Evolutionary conservation across 2,329 filamentous ascomycete species (phyloP), one percentile per base, ranked within the genome.

Genomic region (Neoarthrinium moseri): DNA sequence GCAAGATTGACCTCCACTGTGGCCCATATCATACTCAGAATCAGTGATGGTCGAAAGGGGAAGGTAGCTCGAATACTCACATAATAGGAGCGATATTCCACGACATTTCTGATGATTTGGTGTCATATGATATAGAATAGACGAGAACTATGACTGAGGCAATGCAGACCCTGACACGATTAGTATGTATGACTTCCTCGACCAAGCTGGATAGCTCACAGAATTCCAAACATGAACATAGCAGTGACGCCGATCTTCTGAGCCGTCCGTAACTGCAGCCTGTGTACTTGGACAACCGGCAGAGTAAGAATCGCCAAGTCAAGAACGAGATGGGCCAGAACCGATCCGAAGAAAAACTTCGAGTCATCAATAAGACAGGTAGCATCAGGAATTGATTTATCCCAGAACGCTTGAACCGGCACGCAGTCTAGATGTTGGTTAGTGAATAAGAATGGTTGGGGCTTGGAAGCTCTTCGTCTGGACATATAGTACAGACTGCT

Each of bases 331-430:
- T 68, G 65, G 2, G 57, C 56, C 10, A 64, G 29, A 2, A 61
- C 57, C 1, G 61, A 63, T 12, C 61, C 59, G 32, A 66, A 60
- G 48, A 65, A 65, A 21, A 63, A 66, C 0, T 57, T 58, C 12
- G 54, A 52, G 44, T 59, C 60, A 30, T 60, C 50, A 13, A 67
- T 61, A 4, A 49, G 54, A 48, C 66, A 69, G 11, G 53, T 48
- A 1, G 51, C 53, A 3, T 52, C 55, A 3, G 44, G 13, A 22
- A 65, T 53, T 3, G 51, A 46, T 8, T 54, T 53, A 17, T 62
- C 53, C 66, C 64, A 69, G 22, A 64, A 61, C 3, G 55, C 59
- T 18, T 61, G 56, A 0, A 67, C 48, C 0, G 66, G 66, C 4
- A 62, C 29, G 33, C 40, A 43, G 23, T 43, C 40, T 43, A 43